A percentile compares a stretch with the other conserved stretches of the same genome.
phyloP scores from a whole-genome alignment of 805 yeast species.

The Wilhelminamyces savonicus region DNA sequence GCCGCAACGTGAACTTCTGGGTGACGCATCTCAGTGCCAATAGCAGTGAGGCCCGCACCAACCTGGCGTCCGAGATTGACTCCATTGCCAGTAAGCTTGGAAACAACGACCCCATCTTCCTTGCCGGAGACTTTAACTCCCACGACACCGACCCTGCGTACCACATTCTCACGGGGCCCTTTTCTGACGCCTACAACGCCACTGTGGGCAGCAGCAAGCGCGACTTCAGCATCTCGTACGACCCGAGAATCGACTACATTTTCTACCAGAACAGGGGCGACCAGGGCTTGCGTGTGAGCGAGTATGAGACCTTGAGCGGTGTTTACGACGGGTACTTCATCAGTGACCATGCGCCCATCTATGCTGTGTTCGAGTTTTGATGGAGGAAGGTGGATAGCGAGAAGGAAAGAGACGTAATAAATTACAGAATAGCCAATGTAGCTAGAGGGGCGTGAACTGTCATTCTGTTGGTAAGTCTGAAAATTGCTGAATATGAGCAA shows the following conservation, averaged over 20 bases:
- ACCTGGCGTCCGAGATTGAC: constrained; percentile 37
- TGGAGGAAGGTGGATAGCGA: no score
- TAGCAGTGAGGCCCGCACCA: constrained; percentile 39
- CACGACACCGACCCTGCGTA: constrained; percentile 5
- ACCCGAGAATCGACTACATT: constrained; percentile 3
- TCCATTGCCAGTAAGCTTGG: constrained; percentile 12
- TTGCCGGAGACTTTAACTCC: constrained; percentile 57
- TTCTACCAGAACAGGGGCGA: constrained; percentile 1
- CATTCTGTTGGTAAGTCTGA: no score
- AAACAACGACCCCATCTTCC: constrained; percentile 26
- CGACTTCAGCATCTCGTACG: constrained; percentile 2
- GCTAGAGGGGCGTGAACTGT: no score
- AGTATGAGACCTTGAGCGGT: neutral
- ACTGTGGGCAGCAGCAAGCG: neutral
- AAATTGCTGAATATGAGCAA: no score
- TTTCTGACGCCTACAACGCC: constrained; percentile 29
- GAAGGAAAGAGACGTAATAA: no score
- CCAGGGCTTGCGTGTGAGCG: neutral
- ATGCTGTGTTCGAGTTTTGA: neutral
- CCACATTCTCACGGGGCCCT: constrained; percentile 35
- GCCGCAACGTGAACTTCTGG: constrained; percentile 21
- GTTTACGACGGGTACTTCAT: neutral
- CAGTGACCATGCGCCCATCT: neutral
- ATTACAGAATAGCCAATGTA: no score
- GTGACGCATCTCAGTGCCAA: constrained; percentile 49